Percentiles rank a stretch among this genome's conserved stretches.
Conservation (phyloP, 1,284 basidiomycete species). For the Heliocybe sulcata region DNA sequence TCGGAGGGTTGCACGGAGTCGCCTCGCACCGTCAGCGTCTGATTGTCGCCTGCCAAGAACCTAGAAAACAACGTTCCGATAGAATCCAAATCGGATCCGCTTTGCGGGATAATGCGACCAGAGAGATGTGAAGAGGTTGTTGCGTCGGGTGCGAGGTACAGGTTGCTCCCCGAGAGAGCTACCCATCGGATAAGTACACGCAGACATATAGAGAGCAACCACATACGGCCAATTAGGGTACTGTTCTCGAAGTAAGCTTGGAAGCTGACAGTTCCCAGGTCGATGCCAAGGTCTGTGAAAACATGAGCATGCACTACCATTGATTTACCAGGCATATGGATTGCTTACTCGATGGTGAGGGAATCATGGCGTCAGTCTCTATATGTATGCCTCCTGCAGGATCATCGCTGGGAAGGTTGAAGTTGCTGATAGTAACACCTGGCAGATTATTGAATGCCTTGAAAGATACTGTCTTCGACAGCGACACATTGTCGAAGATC, state of each 20-base stretch:
- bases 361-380: conserved; percentile 59
- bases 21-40: conserved; percentile 55
- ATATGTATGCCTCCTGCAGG: conserved; percentile 66
- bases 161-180: conserved; percentile 43
- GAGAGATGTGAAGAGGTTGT: conserved; percentile 45
- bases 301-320: conserved; percentile 8
- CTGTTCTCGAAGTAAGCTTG: conserved; percentile 46
- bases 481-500: conserved; percentile 58
- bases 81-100: conserved; percentile 40
- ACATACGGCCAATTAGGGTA: conserved; percentile 48
- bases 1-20: conserved; percentile 56
- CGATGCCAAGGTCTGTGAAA: conserved; percentile 57
- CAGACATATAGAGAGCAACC: background rate
- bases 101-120: conserved; percentile 60
- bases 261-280: conserved; percentile 66
- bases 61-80: conserved; percentile 64
- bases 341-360: conserved; percentile 56
- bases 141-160: conserved; percentile 47
- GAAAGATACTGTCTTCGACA: conserved; percentile 60
- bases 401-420: conserved; percentile 59
- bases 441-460: conserved; percentile 69
- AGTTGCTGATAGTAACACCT: conserved; percentile 65
- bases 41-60: conserved; percentile 61
- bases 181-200: conserved; percentile 4
- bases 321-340: background rate